Conservation (phyloP, 1,139 yeast genomes). For the Zygoascus hellenicus region DNA sequence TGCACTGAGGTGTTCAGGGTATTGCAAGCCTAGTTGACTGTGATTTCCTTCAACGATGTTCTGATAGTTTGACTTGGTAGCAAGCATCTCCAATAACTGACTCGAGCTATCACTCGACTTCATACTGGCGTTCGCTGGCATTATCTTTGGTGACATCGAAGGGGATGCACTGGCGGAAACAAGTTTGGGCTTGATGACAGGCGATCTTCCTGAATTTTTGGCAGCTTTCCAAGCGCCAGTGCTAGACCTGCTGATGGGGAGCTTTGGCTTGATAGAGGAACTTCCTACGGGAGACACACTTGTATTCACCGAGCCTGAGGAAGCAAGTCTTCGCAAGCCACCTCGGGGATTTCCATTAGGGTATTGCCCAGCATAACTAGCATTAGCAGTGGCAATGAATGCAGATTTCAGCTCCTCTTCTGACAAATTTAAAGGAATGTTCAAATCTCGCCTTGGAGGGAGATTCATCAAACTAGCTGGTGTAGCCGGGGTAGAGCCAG, state of each 20-base stretch:
- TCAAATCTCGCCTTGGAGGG: constrained; percentile 16
- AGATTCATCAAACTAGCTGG: constrained; percentile 41
- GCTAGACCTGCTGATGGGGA: constrained; percentile 13
- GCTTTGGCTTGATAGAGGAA: constrained; percentile 22
- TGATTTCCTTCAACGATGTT: constrained; percentile 42
- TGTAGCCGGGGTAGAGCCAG: constrained; percentile 21
- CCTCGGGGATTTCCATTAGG: constrained; percentile 4
- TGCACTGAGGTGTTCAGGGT: constrained; percentile 37
- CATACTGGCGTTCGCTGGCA: constrained; percentile 10
- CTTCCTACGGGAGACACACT: constrained; percentile 16
- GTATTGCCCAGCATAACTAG: constrained; percentile 10
- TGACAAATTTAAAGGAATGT: constrained; percentile 14
- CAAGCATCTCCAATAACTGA: constrained; percentile 33
- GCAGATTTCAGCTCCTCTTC: constrained; percentile 26
- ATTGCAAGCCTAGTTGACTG: constrained; percentile 36
- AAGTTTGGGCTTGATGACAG: constrained; percentile 22
- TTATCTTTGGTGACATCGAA: constrained; percentile 21
- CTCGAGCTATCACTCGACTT: constrained; percentile 15
- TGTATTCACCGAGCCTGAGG: constrained; percentile 10
- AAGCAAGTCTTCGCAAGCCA: constrained; percentile 10
- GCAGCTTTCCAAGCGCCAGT: constrained; percentile 16
- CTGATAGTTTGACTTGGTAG: constrained; percentile 40
- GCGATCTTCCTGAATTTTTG: constrained; percentile 20
- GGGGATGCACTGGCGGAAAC: constrained; percentile 16
- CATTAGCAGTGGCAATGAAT: constrained; percentile 24